These are phyloP conservation scores for Solanum chiquidenum DNA, from an alignment of 257 asterid species.

Conservation along the genomic window DNA sequence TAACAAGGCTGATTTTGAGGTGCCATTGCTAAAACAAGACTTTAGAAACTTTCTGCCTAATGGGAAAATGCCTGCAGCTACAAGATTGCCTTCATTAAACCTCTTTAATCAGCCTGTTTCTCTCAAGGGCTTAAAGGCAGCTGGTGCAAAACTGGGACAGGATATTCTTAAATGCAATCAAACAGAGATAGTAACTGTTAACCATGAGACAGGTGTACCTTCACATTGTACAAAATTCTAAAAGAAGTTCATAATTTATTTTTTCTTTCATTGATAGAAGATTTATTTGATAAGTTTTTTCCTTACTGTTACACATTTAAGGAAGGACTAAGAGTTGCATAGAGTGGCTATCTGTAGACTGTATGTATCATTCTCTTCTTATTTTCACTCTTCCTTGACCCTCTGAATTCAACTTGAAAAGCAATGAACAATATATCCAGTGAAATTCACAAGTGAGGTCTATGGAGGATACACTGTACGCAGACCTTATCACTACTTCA, in stretches of 20 bases:
- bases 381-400: background rate
- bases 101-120: conserved; percentile 84
- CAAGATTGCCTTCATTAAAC: conserved; percentile 69
- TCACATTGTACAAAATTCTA: conserved; percentile 67
- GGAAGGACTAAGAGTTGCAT: background rate
- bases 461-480: rapidly evolving
- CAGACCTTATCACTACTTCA: background rate
- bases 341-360: background rate
- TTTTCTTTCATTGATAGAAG: background rate
- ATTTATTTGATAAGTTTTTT: background rate
- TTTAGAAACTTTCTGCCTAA: conserved; percentile 51
- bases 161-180: conserved; percentile 68
- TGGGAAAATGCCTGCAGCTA: conserved; percentile 77
- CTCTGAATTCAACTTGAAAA: background rate
- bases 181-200: conserved; percentile 38
- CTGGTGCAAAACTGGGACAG: conserved; percentile 74
- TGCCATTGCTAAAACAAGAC: conserved; percentile 65
- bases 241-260: background rate
- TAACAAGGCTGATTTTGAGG: conserved; percentile 75
- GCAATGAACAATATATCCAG: no score
- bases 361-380: background rate
- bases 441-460: no score
- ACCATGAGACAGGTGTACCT: conserved; percentile 66
- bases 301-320: background rate
- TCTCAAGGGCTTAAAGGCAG: conserved; percentile 71